Evolutionary conservation across 1,284 basidiomycete genomes (phyloP), one percentile per base, ranked within the genome.

Genomic region (Ceratobasidium sp.): DNA sequence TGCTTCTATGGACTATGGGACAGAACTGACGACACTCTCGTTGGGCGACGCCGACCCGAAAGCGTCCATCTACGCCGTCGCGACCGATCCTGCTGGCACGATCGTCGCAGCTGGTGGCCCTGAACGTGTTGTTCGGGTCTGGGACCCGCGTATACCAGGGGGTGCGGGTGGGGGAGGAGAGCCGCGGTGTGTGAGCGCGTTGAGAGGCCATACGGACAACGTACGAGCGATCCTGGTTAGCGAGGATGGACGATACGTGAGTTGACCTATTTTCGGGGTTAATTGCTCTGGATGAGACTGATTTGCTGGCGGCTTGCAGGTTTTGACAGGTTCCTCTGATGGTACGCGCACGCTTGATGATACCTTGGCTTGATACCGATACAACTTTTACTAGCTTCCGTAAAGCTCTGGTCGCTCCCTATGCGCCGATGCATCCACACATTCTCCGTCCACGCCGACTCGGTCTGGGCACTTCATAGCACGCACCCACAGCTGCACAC

Each of bases 361-460:
- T n/a, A 43, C 9, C 24, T 43, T 19, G 24, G 16, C 37, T 27
- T 11, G 22, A 43, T 43, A 62, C 59, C 74, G 54, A 77, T 79
- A 77, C 62, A 74, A 53, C 75, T 31, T 11, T 11, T 31, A 27
- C 78, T 80, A 89, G 90, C 91, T 6, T 93, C 93, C 1, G 87
- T 93, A 79, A 95, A 96, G 79, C 87, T 99, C 11, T 98, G 97
- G 97, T 98, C 96, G 0, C 84, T 98, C 13, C 91, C 93, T 24
- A 87, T 87, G 11, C 96, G 98, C 81, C 87, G 93, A 13, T 98
- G 95, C 80, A 83, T 99, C 14, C 95, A 99, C 80, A 99, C 97
- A 0, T 99, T 98, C 83, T 93, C 93, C 0, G 93, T 98, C 81
- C 98, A 99, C 81, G 90, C 92, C 16, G 95, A 96, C 75, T 96